These are phyloP conservation scores for Penicillium malachiteum DNA, from an alignment of 495 filamentous ascomycete genomes.

Conservation along the genomic window DNA sequence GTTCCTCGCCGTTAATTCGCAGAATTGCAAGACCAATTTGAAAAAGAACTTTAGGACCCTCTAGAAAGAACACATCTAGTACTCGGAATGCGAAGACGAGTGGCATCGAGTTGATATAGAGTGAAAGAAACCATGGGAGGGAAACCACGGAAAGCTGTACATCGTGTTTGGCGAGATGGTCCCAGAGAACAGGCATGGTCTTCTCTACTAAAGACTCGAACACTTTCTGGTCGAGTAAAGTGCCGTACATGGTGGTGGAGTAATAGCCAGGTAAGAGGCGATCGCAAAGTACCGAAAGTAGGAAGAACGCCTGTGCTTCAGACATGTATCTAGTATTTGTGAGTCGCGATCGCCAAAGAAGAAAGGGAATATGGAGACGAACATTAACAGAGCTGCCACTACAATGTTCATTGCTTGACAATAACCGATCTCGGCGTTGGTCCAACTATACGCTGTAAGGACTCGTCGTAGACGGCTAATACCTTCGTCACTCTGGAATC, in stretches of 20 bases:
- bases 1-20: slow-evolving; percentile 95
- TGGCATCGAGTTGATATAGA: slow-evolving; percentile 99
- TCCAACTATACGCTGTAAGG: slow-evolving; percentile 95
- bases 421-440: slow-evolving; percentile 90
- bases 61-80: slow-evolving; percentile 95
- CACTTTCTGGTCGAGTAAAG: slow-evolving; percentile 90
- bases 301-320: slow-evolving; percentile 91
- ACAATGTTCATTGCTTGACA: slow-evolving; percentile 99
- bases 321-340: slow-evolving; percentile 77
- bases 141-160: slow-evolving; percentile 99
- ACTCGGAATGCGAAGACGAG: slow-evolving; percentile 95
- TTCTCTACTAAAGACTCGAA: slow-evolving; percentile 97
- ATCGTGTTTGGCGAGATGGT: slow-evolving; percentile 90
- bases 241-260: slow-evolving; percentile 98
- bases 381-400: slow-evolving; percentile 90
- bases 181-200: slow-evolving; percentile 98
- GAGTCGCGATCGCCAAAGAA: slow-evolving; percentile 9
- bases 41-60: slow-evolving; percentile 96
- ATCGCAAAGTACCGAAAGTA: slow-evolving; percentile 89
- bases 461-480: slow-evolving; percentile 88
- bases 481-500: slow-evolving; percentile 94
- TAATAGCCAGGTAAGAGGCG: slow-evolving; percentile 94
- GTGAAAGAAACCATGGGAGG: slow-evolving; percentile 93
- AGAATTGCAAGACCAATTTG: slow-evolving; percentile 95
- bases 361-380: slow-evolving; percentile 20